Evolutionary conservation across 805 yeast species (phyloP), one percentile per base, ranked within the genome.

Genomic region (Gaillardinia entomophila): DNA sequence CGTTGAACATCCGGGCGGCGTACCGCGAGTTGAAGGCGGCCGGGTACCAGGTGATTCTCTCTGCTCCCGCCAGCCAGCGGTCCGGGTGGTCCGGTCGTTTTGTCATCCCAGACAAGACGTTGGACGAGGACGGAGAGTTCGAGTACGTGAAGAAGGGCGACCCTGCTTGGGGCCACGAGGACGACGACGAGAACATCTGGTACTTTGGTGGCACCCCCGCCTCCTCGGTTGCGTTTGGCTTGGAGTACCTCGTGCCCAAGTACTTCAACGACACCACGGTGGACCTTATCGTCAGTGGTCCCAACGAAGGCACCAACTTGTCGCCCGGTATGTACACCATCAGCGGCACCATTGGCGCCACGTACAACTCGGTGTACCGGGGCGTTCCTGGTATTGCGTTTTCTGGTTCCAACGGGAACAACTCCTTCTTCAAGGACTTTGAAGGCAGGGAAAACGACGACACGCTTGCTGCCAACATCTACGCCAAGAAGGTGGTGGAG

Each of bases 181-280:
- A 13, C 6, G 31, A 30, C 25, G 47, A 44, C 32, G 40, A 36
- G 36, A 41, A 44, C 43, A 41, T 44, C 40, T 73, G 78, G 77
- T 73, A 73, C 51, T 70, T 73, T 58, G 69, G 71, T 42, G 77
- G 75, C 39, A 68, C 77, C 12, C 79, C 79, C 37, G 73, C 76
- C 28, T 62, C 74, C 11, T 68, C 68, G 48, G 73, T 71, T 27
- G 63, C 72, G 4, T 64, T 70, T 42, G 77, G 64, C 16, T 52
- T 71, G 34, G 67, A 67, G 32, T 70, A 69, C 48, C 59, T 71
- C 27, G 44, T 68, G 29, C 78, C 78, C 38, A 58, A 47, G 30
- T 57, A 53, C 51, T 70, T 68, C 45, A 50, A 62, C 36, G 66
- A 69, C 50, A 42, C 55, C 30, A 46, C 68, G 14, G 53, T 70